Evolutionary conservation across 495 filamentous ascomycete genomes (phyloP), one percentile per base, ranked within the genome.

Genomic region (Trichoderma reesei): DNA sequence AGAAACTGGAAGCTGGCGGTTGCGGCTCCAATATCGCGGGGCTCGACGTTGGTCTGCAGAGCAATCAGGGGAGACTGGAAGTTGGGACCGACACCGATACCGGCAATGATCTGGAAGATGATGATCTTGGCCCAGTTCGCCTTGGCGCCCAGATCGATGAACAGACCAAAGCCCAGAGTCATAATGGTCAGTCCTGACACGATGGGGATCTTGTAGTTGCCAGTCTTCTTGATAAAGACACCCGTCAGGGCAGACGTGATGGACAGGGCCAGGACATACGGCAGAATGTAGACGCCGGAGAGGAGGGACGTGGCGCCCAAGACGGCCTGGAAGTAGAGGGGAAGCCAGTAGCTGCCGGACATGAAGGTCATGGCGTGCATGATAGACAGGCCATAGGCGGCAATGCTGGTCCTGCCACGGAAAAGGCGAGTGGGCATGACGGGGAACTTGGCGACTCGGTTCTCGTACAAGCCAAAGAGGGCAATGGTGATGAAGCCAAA

Each of bases 1-100:
- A 90, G 77, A 71, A 93, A 92, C 1, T 83, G 80, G 63, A 91
- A 87, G 0, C 89, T 90, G 0, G 85, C 85, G 0, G 90, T 94
- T 3, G 90, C 91, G 0, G 88, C 84, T 0, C 87, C 91, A 16
- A 88, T 88, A 60, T 95, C 89, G 6, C 80, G 77, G 34, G 85
- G 84, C 1, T 82, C 74, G 63, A 92, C 84, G 34, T 80, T 80
- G n/a, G 84, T 82, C 66, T 94, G 90, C 1, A 96, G 75, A 0
- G 92, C 90, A 51, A 96, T 87, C 41, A 95, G 81, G 0, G 91
- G 91, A 0, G 87, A 77, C 69, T 90, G 86, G 70, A 91, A 90
- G 65, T 86, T 81, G 4, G 86, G 83, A 0, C 86, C 88, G 18
- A 84, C 76, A 13, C 89, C 89, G 36, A 84, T 73, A 20, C 89